phyloP scores from a whole-genome alignment of 345 rosid genomes.

The Hibiscus syriacus region DNA sequence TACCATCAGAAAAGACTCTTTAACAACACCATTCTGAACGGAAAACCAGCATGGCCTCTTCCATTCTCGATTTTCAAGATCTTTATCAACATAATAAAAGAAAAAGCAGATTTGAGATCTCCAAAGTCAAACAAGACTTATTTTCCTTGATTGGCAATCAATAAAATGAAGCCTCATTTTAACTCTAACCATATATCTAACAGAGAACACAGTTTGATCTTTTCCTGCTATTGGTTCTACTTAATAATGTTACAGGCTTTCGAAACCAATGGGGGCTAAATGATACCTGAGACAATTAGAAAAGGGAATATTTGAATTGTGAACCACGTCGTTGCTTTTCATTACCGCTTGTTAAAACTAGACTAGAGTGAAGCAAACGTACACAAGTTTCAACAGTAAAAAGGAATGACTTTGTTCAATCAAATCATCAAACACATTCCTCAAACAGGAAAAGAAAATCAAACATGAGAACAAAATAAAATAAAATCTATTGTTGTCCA shows the following conservation, averaged over 20 bases:
- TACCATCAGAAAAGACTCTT: background rate
- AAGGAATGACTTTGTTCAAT: background rate
- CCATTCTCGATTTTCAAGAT: background rate
- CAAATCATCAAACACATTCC: background rate
- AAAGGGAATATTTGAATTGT: background rate
- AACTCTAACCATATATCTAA: background rate
- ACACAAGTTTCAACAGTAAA: background rate
- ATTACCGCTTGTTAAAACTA: background rate
- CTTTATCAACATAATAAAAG: background rate
- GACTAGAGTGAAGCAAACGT: background rate
- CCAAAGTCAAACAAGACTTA: background rate
- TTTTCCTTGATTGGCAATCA: background rate
- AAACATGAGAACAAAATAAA: background rate
- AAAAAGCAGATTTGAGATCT: background rate
- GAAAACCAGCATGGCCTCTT: slow-evolving; percentile 2
- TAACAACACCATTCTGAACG: background rate
- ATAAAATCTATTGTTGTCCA: background rate
- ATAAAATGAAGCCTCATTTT: background rate
- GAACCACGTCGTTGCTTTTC: background rate
- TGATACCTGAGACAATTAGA: background rate
- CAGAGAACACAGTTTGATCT: background rate
- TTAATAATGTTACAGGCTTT: background rate
- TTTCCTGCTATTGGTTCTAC: background rate
- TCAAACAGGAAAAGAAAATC: background rate
- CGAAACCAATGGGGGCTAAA: background rate